Conservation (phyloP, 2,329 filamentous ascomycete genomes). For the Lachnellula arida region DNA sequence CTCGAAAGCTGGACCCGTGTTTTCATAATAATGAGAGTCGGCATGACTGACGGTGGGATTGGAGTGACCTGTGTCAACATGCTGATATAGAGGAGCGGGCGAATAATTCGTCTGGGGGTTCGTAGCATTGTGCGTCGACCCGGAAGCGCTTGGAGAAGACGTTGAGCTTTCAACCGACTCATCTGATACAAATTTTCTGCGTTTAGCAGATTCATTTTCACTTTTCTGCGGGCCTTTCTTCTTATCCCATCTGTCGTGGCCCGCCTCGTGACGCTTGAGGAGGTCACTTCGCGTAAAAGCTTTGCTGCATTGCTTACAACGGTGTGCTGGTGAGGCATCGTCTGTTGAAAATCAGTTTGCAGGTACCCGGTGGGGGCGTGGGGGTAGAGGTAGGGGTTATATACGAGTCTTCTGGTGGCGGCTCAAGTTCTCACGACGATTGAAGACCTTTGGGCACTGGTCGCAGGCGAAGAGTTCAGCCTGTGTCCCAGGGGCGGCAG, state of each 20-base stretch:
- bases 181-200: slow-evolving; percentile 8
- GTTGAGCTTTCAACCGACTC: background rate
- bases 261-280: slow-evolving; percentile 21
- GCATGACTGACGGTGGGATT: background rate
- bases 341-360: slow-evolving; percentile 9
- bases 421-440: slow-evolving; percentile 24
- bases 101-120: background rate
- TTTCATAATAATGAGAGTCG: background rate
- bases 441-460: slow-evolving; percentile 20
- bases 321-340: slow-evolving; percentile 15
- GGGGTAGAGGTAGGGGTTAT: background rate
- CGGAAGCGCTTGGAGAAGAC: background rate
- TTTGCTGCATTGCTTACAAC: slow-evolving; percentile 23
- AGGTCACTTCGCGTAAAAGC: slow-evolving; percentile 25
- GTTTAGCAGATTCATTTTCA: slow-evolving; percentile 7
- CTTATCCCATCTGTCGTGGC: slow-evolving; percentile 23
- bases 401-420: slow-evolving; percentile 24
- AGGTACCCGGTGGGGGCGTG: background rate
- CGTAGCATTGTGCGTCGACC: background rate
- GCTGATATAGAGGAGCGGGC: background rate
- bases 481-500: background rate
- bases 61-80: background rate
- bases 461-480: slow-evolving; percentile 13
- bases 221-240: slow-evolving; percentile 1
- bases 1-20: background rate